Conservation (phyloP, 257 asterid species). For the Forsythia suspensa region DNA sequence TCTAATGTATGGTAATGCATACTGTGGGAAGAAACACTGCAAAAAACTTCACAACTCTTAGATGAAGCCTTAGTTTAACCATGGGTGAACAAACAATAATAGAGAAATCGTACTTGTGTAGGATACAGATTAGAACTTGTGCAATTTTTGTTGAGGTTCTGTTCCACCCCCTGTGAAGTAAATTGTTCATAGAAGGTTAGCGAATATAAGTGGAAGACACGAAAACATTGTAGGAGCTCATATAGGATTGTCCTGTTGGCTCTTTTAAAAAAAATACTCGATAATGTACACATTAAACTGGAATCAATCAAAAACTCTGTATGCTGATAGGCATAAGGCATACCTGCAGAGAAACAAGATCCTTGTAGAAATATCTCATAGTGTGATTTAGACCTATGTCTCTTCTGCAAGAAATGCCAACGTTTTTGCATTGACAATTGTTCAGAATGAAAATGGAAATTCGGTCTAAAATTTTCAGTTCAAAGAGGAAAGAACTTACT, state of each 20-base stretch:
- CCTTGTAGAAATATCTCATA: slow-evolving; percentile 61
- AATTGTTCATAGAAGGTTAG: slow-evolving; percentile 11
- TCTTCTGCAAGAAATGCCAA: slow-evolving; percentile 54
- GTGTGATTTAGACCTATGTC: slow-evolving; percentile 72
- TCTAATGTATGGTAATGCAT: slow-evolving; percentile 58
- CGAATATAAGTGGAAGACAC: neutral
- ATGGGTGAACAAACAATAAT: slow-evolving; percentile 9
- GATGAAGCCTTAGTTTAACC: slow-evolving; percentile 14
- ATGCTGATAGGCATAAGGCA: slow-evolving; percentile 7
- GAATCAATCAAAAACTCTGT: neutral
- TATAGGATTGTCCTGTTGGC: neutral
- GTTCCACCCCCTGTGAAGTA: slow-evolving; percentile 59
- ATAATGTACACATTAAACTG: too few relatives aligned
- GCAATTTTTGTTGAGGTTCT: slow-evolving; percentile 69
- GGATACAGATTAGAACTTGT: slow-evolving; percentile 48
- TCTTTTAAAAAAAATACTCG: neutral
- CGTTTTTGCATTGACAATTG: neutral
- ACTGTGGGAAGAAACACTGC: slow-evolving; percentile 98
- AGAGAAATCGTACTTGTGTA: slow-evolving; percentile 46
- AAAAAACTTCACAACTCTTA: slow-evolving; percentile 11
- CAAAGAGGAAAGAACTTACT: slow-evolving; percentile 44
- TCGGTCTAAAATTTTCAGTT: neutral
- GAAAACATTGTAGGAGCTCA: neutral
- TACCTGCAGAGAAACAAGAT: slow-evolving; percentile 71
- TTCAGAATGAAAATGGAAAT: slow-evolving; percentile 1